Percentiles rank a stretch among this genome's conserved stretches.
phyloP scores from a whole-genome alignment of 2,329 filamentous ascomycete genomes.

The Trichophyton verrucosum region DNA sequence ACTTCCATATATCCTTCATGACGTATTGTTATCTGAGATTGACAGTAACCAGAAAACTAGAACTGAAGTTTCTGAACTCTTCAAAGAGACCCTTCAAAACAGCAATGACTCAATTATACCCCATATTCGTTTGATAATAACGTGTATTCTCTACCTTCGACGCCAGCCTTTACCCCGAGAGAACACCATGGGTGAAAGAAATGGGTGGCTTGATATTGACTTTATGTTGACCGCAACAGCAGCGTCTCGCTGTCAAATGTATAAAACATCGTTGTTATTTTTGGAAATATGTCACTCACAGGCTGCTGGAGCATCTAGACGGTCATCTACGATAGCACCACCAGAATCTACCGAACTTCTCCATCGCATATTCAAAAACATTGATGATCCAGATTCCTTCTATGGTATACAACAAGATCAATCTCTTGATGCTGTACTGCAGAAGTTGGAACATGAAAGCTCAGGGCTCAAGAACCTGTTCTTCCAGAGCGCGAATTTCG shows the following conservation, averaged over 20 bases:
- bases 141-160: conserved; percentile 75
- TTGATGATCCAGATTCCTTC: conserved; percentile 92
- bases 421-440: conserved; percentile 63
- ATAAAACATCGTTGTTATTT: conserved; percentile 73
- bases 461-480: conserved; percentile 77
- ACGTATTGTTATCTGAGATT: conserved; percentile 60
- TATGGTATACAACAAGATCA: conserved; percentile 77
- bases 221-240: conserved; percentile 56
- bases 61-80: conserved; percentile 51
- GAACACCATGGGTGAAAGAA: conserved; percentile 62
- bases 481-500: conserved; percentile 81
- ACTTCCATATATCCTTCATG: conserved; percentile 74
- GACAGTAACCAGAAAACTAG: conserved; percentile 49
- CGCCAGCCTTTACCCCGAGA: conserved; percentile 66
- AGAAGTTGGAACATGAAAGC: conserved; percentile 76
- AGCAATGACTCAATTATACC: conserved; percentile 36
- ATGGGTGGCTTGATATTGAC: conserved; percentile 77
- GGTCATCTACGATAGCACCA: conserved; percentile 49
- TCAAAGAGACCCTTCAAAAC: conserved; percentile 51
- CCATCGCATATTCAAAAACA: conserved; percentile 72
- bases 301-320: conserved; percentile 46
- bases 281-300: conserved; percentile 59
- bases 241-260: conserved; percentile 68
- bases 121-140: conserved; percentile 61
- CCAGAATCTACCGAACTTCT: conserved; percentile 55